These are phyloP conservation scores for Ustilago lituana DNA, from an alignment of 1,284 basidiomycete species.

Conservation along the genomic window DNA sequence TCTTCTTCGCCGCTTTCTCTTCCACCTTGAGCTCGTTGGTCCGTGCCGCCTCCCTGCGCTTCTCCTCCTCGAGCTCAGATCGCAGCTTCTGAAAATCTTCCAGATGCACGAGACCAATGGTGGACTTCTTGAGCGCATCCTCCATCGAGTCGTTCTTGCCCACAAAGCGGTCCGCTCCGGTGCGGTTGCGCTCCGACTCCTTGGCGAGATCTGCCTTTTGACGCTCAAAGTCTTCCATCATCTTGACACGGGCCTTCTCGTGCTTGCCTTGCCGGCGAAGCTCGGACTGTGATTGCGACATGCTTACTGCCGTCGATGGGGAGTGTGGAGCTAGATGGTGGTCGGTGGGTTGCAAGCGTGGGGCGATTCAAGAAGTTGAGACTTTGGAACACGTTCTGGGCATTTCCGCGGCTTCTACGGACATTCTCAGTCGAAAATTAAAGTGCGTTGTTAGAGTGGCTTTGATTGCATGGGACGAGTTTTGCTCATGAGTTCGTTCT, in stretches of 20 bases:
- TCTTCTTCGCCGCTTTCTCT: constrained; percentile 67
- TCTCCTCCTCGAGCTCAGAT: constrained; percentile 90
- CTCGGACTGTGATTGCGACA: constrained; percentile 54
- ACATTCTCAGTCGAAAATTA: too few species aligned
- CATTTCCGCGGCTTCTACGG: background rate
- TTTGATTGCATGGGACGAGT: background rate
- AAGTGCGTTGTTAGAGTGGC: constrained; percentile 1
- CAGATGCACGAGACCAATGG: constrained; percentile 89
- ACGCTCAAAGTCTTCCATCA: constrained; percentile 81
- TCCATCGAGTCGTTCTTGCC: constrained; percentile 94
- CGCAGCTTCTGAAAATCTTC: constrained; percentile 83
- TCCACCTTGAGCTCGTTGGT: constrained; percentile 50
- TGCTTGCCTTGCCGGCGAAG: constrained; percentile 53
- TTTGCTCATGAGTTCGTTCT: too few species aligned
- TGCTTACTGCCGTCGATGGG: too few species aligned
- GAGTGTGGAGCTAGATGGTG: too few species aligned
- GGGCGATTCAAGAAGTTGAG: too few species aligned
- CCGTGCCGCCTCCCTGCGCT: constrained; percentile 84
- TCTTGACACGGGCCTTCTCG: constrained; percentile 52
- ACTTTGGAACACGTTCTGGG: background rate
- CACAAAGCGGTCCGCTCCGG: constrained; percentile 80
- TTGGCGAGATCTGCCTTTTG: constrained; percentile 82
- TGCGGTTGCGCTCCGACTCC: constrained; percentile 64
- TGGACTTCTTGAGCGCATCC: constrained; percentile 89
- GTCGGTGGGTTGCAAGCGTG: too few species aligned